Percentiles rank a stretch among this genome's conserved stretches.
Conservation (phyloP, 306 rosid genomes). For the Lotus japonicus region DNA sequence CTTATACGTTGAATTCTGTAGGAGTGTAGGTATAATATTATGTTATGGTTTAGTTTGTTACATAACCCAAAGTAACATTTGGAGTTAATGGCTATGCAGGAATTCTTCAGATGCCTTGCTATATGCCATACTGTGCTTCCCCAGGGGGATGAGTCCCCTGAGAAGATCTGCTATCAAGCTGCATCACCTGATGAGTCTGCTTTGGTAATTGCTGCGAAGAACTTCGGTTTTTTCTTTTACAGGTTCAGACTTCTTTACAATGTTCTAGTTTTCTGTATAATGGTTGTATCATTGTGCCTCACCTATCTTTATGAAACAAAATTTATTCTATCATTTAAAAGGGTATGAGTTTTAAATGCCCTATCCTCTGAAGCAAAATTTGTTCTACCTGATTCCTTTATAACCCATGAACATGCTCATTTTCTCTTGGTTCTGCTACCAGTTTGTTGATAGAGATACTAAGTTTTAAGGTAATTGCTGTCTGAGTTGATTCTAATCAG, state of each 20-base stretch:
- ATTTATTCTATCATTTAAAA: neutral
- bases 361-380: neutral
- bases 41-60: conserved; percentile 2
- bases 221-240: conserved; percentile 97
- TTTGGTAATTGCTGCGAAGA: conserved; percentile 66
- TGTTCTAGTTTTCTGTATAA: conserved; percentile 7
- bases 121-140: conserved; percentile 94
- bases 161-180: conserved; percentile 81
- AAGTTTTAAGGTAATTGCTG: conserved; percentile 13
- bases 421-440: too few species aligned
- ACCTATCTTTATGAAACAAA: neutral
- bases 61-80: neutral
- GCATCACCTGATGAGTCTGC: conserved; percentile 91
- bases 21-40: neutral
- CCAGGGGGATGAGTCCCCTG: conserved; percentile 80
- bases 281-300: neutral
- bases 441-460: conserved; percentile 6
- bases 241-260: conserved; percentile 55
- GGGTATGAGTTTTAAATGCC: neutral
- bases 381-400: too few species aligned
- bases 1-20: neutral
- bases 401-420: too few species aligned
- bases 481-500: conserved; percentile 20
- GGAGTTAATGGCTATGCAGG: conserved; percentile 18
- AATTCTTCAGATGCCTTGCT: conserved; percentile 75